These are phyloP conservation scores for Serendipita indica DNA, from an alignment of 768 basidiomycete species.

Conservation along the genomic window DNA sequence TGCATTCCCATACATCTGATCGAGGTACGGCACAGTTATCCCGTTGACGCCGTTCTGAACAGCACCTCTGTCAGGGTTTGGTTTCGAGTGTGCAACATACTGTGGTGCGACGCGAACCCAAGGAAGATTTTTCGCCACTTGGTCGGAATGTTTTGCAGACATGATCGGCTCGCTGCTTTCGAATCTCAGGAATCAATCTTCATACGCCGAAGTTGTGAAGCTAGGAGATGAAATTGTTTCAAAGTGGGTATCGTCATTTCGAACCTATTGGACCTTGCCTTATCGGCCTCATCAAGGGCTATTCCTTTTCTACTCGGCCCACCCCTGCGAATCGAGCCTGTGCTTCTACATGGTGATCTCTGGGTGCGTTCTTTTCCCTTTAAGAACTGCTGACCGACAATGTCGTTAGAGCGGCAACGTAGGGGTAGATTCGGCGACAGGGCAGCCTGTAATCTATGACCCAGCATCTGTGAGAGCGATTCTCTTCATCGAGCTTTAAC, in stretches of 20 bases:
- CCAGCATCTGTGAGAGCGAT: slow-evolving; percentile 38
- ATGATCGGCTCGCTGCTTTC: slow-evolving; percentile 45
- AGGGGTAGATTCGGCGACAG: slow-evolving; percentile 39
- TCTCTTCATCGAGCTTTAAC: background rate
- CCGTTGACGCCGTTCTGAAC: slow-evolving; percentile 17
- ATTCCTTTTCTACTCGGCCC: slow-evolving; percentile 52
- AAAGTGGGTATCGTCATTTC: slow-evolving; percentile 25
- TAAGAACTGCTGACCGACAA: background rate
- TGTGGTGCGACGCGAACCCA: slow-evolving; percentile 56
- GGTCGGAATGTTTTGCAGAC: slow-evolving; percentile 52
- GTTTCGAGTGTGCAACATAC: slow-evolving; percentile 60
- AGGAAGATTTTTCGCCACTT: slow-evolving; percentile 59
- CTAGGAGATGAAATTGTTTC: slow-evolving; percentile 38
- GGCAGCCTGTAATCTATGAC: slow-evolving; percentile 57
- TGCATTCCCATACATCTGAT: slow-evolving; percentile 32
- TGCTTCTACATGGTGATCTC: slow-evolving; percentile 63
- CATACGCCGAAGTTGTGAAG: slow-evolving; percentile 31
- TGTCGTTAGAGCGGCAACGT: slow-evolving; percentile 51
- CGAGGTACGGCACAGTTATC: background rate
- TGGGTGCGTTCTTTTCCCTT: slow-evolving; percentile 40
- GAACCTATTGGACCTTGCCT: background rate
- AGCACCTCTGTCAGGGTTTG: slow-evolving; percentile 39
- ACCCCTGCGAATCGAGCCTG: slow-evolving; percentile 41
- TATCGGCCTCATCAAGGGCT: slow-evolving; percentile 31
- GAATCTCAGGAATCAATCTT: slow-evolving; percentile 27